A percentile compares a stretch with the other conserved stretches of the same genome.
These are phyloP conservation scores for Apostasia shenzhenica DNA, from an alignment of 106 monocot genomes.

Conservation along the genomic window DNA sequence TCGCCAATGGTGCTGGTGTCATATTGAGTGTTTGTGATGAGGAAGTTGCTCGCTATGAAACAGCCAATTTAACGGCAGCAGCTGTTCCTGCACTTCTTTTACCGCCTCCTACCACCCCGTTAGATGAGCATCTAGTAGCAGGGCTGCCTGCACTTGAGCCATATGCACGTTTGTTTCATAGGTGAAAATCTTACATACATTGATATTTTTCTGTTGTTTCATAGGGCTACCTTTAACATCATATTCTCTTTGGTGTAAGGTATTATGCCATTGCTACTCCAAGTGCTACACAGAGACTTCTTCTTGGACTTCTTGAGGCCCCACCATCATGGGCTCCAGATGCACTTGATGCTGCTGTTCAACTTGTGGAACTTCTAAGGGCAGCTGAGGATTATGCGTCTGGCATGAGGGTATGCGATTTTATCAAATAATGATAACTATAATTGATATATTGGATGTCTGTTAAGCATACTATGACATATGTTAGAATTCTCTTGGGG, in stretches of 20 bases:
- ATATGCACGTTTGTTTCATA: conserved; percentile 91
- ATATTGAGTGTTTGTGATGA: conserved; percentile 99
- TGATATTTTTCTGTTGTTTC: conserved; percentile 2
- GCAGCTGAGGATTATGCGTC: conserved; percentile 95
- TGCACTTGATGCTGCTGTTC: conserved; percentile 98
- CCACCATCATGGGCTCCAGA: conserved; percentile 99
- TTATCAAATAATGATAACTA: neutral
- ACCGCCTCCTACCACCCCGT: conserved; percentile 89
- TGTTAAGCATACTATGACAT: neutral
- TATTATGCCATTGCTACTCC: conserved; percentile 99
- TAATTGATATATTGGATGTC: too few species aligned
- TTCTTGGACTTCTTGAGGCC: conserved; percentile 97
- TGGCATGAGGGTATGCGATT: conserved; percentile 71
- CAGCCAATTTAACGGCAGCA: conserved; percentile 92
- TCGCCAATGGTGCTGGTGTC: conserved; percentile 98
- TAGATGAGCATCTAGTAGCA: conserved; percentile 95
- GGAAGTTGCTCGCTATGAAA: conserved; percentile 93
- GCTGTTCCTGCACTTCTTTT: conserved; percentile 95
- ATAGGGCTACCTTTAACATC: too few species aligned
- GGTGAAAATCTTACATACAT: conserved; percentile 30
- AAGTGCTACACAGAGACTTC: conserved; percentile 93
- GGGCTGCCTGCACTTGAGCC: conserved; percentile 94
- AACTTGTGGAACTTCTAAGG: conserved; percentile 95
- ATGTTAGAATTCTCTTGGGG: conserved; percentile 1
- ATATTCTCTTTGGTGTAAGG: conserved; percentile 23